Evolutionary conservation across 2,329 filamentous ascomycete genomes (phyloP).

Genomic region (Venturia aucupariae): DNA sequence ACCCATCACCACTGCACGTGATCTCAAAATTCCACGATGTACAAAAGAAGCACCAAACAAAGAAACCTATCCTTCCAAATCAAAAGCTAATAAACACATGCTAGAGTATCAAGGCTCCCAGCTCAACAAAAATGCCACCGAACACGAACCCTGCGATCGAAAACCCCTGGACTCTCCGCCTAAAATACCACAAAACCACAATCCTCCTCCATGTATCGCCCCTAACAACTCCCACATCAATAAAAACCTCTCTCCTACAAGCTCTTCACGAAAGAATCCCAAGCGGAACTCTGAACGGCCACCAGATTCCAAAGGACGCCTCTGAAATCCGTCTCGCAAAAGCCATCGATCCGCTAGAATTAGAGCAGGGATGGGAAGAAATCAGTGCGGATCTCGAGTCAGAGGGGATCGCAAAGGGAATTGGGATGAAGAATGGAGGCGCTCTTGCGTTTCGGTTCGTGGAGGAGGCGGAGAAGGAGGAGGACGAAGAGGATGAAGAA

Average conservation of each 20-base stretch:
- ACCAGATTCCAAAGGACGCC: constrained; percentile 30
- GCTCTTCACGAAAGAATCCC: constrained; percentile 33
- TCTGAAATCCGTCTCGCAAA: constrained; percentile 34
- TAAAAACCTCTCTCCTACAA: constrained; percentile 34
- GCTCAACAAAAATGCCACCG: constrained; percentile 6
- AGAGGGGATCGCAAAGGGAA: constrained; percentile 22
- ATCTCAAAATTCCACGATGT: not conserved
- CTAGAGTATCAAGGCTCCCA: not conserved
- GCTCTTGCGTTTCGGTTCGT: constrained; percentile 29
- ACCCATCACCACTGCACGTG: not conserved
- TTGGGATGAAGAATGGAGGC: constrained; percentile 28
- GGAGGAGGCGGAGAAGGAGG: constrained; percentile 12
- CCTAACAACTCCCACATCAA: constrained; percentile 29
- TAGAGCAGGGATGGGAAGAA: constrained; percentile 30
- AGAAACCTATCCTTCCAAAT: no score
- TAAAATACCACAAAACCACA: constrained; percentile 38
- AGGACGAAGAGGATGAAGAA: constrained; percentile 17
- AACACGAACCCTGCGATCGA: constrained; percentile 9
- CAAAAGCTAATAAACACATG: not conserved
- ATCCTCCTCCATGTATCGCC: constrained; percentile 38
- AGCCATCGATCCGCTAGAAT: constrained; percentile 32
- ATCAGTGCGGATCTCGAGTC: constrained; percentile 19
- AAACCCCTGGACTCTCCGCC: constrained; percentile 32
- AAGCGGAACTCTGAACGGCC: constrained; percentile 24
- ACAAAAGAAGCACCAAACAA: not conserved